Conservation (phyloP, 768 basidiomycete genomes). For the Leccinellum rugosiceps region DNA sequence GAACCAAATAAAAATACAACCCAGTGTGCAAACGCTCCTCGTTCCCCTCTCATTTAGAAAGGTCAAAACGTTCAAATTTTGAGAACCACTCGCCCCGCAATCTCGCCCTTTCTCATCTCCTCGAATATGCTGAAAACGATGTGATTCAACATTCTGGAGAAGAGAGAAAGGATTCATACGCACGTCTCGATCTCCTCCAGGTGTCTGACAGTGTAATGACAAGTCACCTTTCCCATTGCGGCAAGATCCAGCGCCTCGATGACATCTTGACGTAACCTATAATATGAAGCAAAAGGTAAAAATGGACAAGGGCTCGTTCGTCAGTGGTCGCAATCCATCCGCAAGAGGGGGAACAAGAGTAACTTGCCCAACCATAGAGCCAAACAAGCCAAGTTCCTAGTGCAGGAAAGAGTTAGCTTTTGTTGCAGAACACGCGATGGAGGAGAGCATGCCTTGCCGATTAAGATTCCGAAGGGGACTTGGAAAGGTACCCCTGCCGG, state of each 20-base stretch:
- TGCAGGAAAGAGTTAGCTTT: not conserved
- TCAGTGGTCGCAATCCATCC: not conserved
- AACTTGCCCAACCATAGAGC: conserved; percentile 20
- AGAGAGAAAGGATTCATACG: not conserved
- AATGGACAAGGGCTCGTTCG: not conserved
- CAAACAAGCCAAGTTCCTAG: conserved; percentile 24
- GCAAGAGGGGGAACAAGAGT: not conserved
- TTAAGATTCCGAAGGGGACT: conserved; percentile 31
- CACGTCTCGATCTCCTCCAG: conserved; percentile 31
- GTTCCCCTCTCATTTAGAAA: not conserved
- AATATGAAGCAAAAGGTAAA: not conserved
- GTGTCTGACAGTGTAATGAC: conserved; percentile 21
- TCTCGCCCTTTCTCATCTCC: conserved; percentile 16
- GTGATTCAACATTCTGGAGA: not conserved
- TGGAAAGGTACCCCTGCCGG: conserved; percentile 30
- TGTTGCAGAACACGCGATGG: not conserved
- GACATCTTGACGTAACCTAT: conserved; percentile 42
- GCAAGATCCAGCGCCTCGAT: conserved; percentile 46
- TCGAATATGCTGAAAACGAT: conserved; percentile 13
- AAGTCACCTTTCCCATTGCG: conserved; percentile 39
- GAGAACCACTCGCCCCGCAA: conserved; percentile 20
- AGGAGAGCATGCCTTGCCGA: conserved; percentile 19
- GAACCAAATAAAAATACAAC: not conserved
- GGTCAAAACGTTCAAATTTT: conserved; percentile 12
- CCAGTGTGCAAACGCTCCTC: not conserved